phyloP scores from a whole-genome alignment of 257 asterid genomes.

The Eucommia ulmoides region DNA sequence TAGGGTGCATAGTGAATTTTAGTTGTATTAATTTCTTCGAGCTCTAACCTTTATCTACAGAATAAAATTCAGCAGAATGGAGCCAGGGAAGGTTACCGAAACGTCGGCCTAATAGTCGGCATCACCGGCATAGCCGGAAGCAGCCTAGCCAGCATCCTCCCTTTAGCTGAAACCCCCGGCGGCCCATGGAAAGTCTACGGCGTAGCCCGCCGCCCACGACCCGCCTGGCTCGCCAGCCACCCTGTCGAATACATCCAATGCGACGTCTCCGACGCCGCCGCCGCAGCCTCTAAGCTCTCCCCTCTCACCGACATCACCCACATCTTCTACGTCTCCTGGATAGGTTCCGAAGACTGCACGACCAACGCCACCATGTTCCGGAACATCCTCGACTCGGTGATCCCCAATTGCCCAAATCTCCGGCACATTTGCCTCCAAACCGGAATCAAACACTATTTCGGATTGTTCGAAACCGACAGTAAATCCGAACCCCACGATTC shows the following conservation, averaged over 20 bases:
- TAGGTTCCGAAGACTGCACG: neutral
- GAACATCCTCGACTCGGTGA: neutral
- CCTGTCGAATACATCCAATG: neutral
- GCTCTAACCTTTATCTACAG: no score
- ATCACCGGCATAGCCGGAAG: neutral
- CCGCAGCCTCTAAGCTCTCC: neutral
- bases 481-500: neutral
- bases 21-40: no score
- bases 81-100: neutral
- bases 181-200: slow-evolving; percentile 1
- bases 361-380: neutral
- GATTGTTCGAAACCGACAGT: neutral
- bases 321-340: slow-evolving; percentile 1
- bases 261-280: neutral
- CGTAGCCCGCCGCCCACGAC: neutral
- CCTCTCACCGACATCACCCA: neutral
- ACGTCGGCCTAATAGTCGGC: neutral
- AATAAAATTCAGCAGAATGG: neutral
- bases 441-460: neutral
- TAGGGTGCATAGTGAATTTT: no score
- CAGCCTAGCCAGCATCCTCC: neutral
- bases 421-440: neutral
- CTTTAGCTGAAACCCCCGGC: neutral
- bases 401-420: neutral
- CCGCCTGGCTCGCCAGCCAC: neutral